Base-by-base conservation (phyloP, 441 rosid species). In the Geranium incanum region DNA sequence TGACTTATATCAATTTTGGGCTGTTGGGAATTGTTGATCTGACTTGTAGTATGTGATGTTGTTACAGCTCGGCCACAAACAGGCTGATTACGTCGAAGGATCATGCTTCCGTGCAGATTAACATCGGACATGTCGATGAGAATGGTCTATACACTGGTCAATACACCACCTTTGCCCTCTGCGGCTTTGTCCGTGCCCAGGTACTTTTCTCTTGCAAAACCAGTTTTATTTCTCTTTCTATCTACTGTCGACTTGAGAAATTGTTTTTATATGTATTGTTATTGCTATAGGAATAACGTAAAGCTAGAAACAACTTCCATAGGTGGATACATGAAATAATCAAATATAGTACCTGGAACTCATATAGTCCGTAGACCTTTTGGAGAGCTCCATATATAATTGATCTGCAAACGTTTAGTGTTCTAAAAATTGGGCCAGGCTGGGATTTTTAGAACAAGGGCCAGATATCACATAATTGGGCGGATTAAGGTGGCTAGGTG, bases 81-180 rank as follows among this genome's bases (percentile, higher is more conserved):
- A 83, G 98, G 84, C 88, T 94, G 21, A 94, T 94, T 70, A 88
- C 98, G 52, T 84, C 98, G 0, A 91, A 90, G 84, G 97, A 93
- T 78, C 98, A 93, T 69, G 96, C 98, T 0, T 84, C 97, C 9
- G 95, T 89, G 73, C 97, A 91, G 84, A 80, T 93, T 67, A 93
- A 93, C 72, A 62, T 93, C 28, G 97, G 98, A 8, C 98, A 93
- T 76, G 52, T 93, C 70, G 96, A 90, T 83, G 89, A 84, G 5
- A 83, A 82, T 73, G 98, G 96, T 6, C 71, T 81, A 52, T 90
- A 90, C 90, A 87, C 85, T 1, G 86, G 87, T 11, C 88, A 89
- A 41, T 88, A 70, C 84, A 18, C 90, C 72, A 91, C 98, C 41
- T 91, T 88, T 36, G 93, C 98, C 43, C 89, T 93, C 45, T 91